A percentile compares a stretch with the other conserved stretches of the same genome.
These are phyloP conservation scores for Emmonsiellopsis sp. DNA, from an alignment of 2,329 filamentous ascomycete genomes.

Conservation along the genomic window DNA sequence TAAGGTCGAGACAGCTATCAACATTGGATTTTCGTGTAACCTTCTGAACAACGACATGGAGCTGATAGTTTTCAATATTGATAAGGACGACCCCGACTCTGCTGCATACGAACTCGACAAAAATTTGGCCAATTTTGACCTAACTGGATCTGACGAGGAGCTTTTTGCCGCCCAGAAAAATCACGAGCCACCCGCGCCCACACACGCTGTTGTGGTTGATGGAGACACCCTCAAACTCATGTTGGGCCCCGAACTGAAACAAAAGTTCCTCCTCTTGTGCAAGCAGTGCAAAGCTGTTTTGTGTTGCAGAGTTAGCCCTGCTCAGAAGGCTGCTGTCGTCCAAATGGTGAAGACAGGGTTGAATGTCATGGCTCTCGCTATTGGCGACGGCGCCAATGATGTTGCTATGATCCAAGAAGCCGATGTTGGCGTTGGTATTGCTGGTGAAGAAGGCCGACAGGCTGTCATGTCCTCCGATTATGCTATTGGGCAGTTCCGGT, in stretches of 20 bases:
- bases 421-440: conserved; percentile 92
- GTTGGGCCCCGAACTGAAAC: conserved; percentile 69
- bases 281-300: conserved; percentile 95
- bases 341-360: conserved; percentile 89
- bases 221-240: conserved; percentile 87
- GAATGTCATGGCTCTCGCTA: conserved; percentile 90
- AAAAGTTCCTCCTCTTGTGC: conserved; percentile 89
- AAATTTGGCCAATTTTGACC: conserved; percentile 60
- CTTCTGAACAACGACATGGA: conserved; percentile 97
- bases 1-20: conserved; percentile 98
- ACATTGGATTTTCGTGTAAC: conserved; percentile 98
- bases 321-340: conserved; percentile 95
- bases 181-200: conserved; percentile 76
- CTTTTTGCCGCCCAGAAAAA: conserved; percentile 67
- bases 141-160: conserved; percentile 80
- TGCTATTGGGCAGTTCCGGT: conserved; percentile 88
- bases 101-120: conserved; percentile 66
- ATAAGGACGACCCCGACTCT: conserved; percentile 58
- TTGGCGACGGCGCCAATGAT: conserved; percentile 91
- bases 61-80: conserved; percentile 76
- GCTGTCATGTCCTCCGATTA: conserved; percentile 96
- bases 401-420: conserved; percentile 98
- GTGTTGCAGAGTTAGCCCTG: conserved; percentile 93
- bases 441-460: conserved; percentile 82
- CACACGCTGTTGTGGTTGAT: conserved; percentile 89